phyloP scores from a whole-genome alignment of 2,329 filamentous ascomycete genomes.

The Penicillium corylophilum region DNA sequence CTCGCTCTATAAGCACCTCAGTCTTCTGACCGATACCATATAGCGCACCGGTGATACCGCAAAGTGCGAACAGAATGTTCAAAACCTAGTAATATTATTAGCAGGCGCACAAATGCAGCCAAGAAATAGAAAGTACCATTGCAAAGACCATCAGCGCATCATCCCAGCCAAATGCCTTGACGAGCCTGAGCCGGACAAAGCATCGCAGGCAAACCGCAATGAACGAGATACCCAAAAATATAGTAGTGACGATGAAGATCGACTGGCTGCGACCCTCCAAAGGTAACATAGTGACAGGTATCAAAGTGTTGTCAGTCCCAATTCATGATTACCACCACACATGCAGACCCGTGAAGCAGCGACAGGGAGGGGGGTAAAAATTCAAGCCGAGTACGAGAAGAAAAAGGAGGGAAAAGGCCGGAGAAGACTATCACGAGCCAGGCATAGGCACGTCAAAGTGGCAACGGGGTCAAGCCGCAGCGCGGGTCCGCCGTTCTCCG shows the following conservation, averaged over 20 bases:
- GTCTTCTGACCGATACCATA: conserved; percentile 34
- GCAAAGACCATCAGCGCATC: conserved; percentile 38
- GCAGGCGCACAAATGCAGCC: neutral
- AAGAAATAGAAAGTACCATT: conserved; percentile 28
- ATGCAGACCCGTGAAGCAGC: neutral
- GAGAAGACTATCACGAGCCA: conserved; percentile 5
- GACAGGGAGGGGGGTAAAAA: too few relatives aligned
- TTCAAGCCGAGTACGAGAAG: neutral
- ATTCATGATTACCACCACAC: conserved; percentile 7
- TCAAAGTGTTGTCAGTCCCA: conserved; percentile 5
- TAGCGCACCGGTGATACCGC: conserved; percentile 34
- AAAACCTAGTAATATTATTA: conserved; percentile 19
- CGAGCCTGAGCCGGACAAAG: conserved; percentile 35
- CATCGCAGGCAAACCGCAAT: conserved; percentile 36
- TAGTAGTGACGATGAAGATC: conserved; percentile 34
- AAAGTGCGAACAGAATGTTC: conserved; percentile 37
- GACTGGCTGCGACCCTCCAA: conserved; percentile 33
- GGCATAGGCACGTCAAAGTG: conserved; percentile 15
- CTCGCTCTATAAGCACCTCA: conserved; percentile 9
- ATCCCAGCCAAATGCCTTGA: conserved; percentile 41
- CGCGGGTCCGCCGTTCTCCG: conserved; percentile 9
- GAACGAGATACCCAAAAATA: conserved; percentile 34
- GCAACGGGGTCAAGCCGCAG: conserved; percentile 9
- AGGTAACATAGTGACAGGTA: conserved; percentile 26
- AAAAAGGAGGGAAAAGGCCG: conserved; percentile 1